phyloP scores from a whole-genome alignment of 768 basidiomycete genomes.

The Boletus rubescentipes region DNA sequence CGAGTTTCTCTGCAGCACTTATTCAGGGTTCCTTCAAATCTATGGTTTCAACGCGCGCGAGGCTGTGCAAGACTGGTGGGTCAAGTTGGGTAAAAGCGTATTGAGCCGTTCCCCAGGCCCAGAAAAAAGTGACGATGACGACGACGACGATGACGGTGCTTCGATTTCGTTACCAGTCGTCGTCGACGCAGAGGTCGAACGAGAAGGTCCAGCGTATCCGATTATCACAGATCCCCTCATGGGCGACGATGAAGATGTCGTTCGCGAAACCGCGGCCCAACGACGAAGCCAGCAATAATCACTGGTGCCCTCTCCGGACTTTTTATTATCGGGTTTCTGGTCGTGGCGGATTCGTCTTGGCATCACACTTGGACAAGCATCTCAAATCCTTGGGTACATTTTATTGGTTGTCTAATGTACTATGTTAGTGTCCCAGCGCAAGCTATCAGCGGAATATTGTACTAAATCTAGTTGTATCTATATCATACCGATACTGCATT shows the following conservation, averaged over 20 bases:
- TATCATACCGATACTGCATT: background rate
- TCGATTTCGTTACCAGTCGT: background rate
- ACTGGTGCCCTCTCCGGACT: too few relatives aligned
- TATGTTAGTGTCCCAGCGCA: background rate
- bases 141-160: background rate
- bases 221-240: constrained; percentile 13
- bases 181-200: constrained; percentile 16
- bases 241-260: constrained; percentile 12
- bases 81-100: constrained; percentile 42
- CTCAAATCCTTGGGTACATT: background rate
- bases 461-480: background rate
- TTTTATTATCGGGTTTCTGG: background rate
- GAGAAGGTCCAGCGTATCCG: background rate
- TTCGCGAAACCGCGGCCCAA: constrained; percentile 8
- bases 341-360: background rate
- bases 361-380: background rate
- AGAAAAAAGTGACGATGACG: background rate
- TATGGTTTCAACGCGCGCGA: constrained; percentile 51
- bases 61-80: constrained; percentile 63
- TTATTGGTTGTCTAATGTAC: background rate
- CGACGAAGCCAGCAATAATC: background rate
- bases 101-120: background rate
- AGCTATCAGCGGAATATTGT: background rate
- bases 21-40: constrained; percentile 49
- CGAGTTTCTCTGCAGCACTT: constrained; percentile 42